A percentile compares a stretch with the other conserved stretches of the same genome.
These are phyloP conservation scores for Exophiala calicioides DNA, from an alignment of 2,329 filamentous ascomycete species.

Conservation along the genomic window DNA sequence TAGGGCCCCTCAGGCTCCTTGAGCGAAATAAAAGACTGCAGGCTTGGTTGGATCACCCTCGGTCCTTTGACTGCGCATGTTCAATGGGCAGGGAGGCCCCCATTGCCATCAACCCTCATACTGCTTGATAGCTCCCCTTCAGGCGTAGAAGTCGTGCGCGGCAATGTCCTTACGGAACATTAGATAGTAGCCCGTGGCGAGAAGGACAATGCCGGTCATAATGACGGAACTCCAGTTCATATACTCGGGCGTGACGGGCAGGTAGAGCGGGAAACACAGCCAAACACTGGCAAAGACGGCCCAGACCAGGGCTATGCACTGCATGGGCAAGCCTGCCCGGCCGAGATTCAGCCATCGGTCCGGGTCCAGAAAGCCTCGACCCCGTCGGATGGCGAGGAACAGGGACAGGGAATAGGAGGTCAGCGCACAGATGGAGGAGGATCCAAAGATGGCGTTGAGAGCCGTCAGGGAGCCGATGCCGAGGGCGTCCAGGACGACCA, in stretches of 20 bases:
- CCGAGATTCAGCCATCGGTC: constrained; percentile 39
- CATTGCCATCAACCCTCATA: no score
- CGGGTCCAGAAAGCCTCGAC: constrained; percentile 24
- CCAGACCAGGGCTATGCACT: constrained; percentile 41
- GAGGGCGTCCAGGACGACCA: constrained; percentile 1
- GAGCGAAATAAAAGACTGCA: no score
- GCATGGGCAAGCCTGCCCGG: constrained; percentile 39
- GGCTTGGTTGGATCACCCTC: no score
- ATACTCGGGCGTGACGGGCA: constrained; percentile 45
- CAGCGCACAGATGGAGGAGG: constrained; percentile 9
- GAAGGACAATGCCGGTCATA: no score
- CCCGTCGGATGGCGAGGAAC: constrained; percentile 41
- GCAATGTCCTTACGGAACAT: no score
- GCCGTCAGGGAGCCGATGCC: constrained; percentile 3
- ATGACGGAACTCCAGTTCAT: no score
- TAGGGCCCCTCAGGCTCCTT: no score
- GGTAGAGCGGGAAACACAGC: constrained; percentile 46
- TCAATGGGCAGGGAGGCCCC: no score
- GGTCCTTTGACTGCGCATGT: no score
- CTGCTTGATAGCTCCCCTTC: no score
- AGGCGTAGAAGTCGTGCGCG: no score
- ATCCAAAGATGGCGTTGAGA: constrained; percentile 11
- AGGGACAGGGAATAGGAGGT: background rate
- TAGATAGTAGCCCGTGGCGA: no score
- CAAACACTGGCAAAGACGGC: constrained; percentile 48